Evolutionary conservation across 805 yeast species (phyloP).

Genomic region (Saccharomyces kudriavzevii): DNA sequence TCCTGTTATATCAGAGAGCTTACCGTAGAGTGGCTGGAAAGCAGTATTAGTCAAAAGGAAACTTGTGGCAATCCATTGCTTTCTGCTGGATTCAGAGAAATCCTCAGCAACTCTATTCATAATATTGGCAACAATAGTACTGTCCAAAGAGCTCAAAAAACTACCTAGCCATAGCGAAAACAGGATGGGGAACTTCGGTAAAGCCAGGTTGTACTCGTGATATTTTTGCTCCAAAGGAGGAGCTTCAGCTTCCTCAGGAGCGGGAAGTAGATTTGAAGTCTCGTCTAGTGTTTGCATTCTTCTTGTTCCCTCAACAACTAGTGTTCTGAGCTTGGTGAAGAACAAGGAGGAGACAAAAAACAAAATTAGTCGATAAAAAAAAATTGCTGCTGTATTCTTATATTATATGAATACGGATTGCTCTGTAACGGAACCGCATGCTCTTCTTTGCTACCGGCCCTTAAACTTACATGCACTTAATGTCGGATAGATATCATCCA

Average conservation of each 20-base stretch:
- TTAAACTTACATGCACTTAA: neutral
- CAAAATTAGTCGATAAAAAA: neutral
- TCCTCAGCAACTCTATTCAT: conserved; percentile 41
- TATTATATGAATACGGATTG: neutral
- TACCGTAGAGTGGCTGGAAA: conserved; percentile 60
- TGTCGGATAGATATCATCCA: neutral
- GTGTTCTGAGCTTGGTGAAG: neutral
- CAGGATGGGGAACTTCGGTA: conserved; percentile 28
- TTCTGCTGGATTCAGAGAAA: conserved; percentile 39
- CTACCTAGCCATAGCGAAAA: conserved; percentile 40
- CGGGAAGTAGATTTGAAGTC: conserved; percentile 11
- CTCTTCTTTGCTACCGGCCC: neutral
- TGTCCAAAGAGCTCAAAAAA: conserved; percentile 39
- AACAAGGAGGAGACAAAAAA: neutral
- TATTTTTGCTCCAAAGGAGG: conserved; percentile 19
- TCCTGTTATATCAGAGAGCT: conserved; percentile 49
- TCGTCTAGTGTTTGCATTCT: conserved; percentile 17
- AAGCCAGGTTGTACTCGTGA: conserved; percentile 19
- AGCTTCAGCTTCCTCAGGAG: conserved; percentile 2
- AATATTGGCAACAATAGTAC: conserved; percentile 43
- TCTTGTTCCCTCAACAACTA: neutral
- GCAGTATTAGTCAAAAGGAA: conserved; percentile 56
- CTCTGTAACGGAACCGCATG: neutral
- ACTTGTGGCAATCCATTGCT: conserved; percentile 62
- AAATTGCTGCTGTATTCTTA: neutral